phyloP scores from a whole-genome alignment of 2,329 filamentous ascomycete species.

The Penicillium occitanis region DNA sequence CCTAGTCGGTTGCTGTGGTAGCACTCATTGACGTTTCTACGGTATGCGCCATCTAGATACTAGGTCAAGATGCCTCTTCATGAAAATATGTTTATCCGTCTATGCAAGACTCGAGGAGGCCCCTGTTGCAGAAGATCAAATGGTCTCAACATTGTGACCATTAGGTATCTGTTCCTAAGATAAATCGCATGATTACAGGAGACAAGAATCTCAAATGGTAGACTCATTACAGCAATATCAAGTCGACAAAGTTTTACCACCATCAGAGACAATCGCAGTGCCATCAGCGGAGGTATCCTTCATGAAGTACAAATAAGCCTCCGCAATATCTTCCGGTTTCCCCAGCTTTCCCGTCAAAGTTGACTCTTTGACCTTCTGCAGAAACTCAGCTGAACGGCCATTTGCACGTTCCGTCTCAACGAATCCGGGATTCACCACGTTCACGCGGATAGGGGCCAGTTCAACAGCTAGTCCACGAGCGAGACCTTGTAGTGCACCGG shows the following conservation, averaged over 20 bases:
- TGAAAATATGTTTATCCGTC: too few species aligned
- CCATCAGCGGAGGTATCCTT: slow-evolving; percentile 34
- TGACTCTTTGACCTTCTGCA: slow-evolving; percentile 22
- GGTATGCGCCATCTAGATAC: neutral
- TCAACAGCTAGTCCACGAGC: slow-evolving; percentile 57
- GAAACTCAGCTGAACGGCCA: neutral
- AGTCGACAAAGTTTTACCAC: slow-evolving; percentile 9
- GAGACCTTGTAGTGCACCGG: slow-evolving; percentile 28
- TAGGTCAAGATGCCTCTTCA: neutral
- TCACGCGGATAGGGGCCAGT: slow-evolving; percentile 63
- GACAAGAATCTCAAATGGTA: neutral
- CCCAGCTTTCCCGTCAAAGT: slow-evolving; percentile 39
- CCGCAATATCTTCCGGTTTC: slow-evolving; percentile 45
- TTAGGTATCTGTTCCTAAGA: neutral
- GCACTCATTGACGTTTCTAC: neutral
- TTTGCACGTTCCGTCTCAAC: slow-evolving; percentile 48
- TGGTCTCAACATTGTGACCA: neutral
- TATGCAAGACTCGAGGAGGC: neutral
- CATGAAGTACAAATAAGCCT: slow-evolving; percentile 52
- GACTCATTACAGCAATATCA: neutral
- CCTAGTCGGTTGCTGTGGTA: neutral
- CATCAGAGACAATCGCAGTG: slow-evolving; percentile 46
- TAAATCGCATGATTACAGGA: neutral
- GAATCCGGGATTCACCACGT: slow-evolving; percentile 59
- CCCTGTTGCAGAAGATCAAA: neutral